Percentiles rank a stretch among this genome's conserved stretches.
Conservation (phyloP, 768 basidiomycete genomes). For the Mycena sanguinolenta region DNA sequence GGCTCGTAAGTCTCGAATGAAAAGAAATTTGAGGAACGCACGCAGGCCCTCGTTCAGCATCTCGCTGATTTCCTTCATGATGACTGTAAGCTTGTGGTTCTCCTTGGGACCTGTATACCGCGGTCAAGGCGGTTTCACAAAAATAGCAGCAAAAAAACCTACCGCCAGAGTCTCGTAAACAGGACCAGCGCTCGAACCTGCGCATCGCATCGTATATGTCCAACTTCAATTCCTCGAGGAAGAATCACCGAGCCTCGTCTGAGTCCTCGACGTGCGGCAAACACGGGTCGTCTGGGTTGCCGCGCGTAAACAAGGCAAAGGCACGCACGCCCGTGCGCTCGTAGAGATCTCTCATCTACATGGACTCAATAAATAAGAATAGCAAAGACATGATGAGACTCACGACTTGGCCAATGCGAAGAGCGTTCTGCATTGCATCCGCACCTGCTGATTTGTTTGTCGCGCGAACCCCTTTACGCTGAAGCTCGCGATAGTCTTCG, state of each 20-base stretch:
- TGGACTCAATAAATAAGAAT: background rate
- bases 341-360: background rate
- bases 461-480: background rate
- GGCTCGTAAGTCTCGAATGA: background rate
- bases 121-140: background rate
- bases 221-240: background rate
- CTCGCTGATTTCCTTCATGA: background rate
- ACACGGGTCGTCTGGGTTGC: background rate
- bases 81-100: too few species aligned
- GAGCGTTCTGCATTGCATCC: background rate
- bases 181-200: background rate
- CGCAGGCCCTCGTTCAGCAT: background rate
- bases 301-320: background rate
- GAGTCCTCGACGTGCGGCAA: background rate
- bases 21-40: background rate
- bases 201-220: background rate
- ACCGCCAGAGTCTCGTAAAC: background rate
- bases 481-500: background rate
- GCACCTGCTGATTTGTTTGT: background rate
- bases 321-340: background rate
- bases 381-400: background rate
- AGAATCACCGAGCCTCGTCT: background rate
- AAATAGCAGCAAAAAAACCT: background rate
- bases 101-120: background rate
- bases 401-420: background rate